These are phyloP conservation scores for Yamadazyma sp. DNA, from an alignment of 805 yeast genomes.

Conservation along the genomic window DNA sequence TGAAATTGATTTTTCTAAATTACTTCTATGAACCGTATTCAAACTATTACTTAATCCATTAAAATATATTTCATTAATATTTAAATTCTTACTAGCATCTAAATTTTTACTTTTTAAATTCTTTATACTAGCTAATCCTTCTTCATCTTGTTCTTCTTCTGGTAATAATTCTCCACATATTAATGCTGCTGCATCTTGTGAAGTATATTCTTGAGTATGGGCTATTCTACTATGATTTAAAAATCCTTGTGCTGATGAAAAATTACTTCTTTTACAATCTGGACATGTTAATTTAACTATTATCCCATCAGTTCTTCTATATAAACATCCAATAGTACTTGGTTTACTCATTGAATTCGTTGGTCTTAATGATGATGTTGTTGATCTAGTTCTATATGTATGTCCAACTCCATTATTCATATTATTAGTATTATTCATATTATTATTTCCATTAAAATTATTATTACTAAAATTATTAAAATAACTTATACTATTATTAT, in stretches of 20 bases:
- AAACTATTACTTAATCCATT: slow-evolving; percentile 27
- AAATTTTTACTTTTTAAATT: slow-evolving; percentile 31
- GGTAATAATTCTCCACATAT: slow-evolving; percentile 58
- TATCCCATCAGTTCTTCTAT: slow-evolving; percentile 67
- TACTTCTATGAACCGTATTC: slow-evolving; percentile 23
- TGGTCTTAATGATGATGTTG: slow-evolving; percentile 54
- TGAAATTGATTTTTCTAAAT: slow-evolving; percentile 12
- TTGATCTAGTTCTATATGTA: slow-evolving; percentile 47
- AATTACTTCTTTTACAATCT: slow-evolving; percentile 63
- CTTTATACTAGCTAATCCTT: slow-evolving; percentile 40
- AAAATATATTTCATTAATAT: slow-evolving; percentile 33
- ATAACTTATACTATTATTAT: slow-evolving; percentile 1
- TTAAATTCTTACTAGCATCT: slow-evolving; percentile 43
- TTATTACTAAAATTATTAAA: background rate
- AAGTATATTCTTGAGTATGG: slow-evolving; percentile 65
- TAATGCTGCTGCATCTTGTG: slow-evolving; percentile 73
- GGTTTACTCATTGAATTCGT: slow-evolving; percentile 16
- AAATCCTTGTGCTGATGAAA: slow-evolving; percentile 78
- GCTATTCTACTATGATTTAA: slow-evolving; percentile 74
- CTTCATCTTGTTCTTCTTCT: slow-evolving; percentile 54
- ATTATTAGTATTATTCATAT: slow-evolving; percentile 34
- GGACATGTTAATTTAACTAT: slow-evolving; percentile 67
- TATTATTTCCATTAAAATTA: slow-evolving; percentile 8
- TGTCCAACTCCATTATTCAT: slow-evolving; percentile 13
- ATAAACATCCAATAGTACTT: slow-evolving; percentile 45